A percentile compares a stretch with the other conserved stretches of the same genome.
These are phyloP conservation scores for Lachancea lanzarotensis DNA, from an alignment of 805 yeast species.

Conservation along the genomic window DNA sequence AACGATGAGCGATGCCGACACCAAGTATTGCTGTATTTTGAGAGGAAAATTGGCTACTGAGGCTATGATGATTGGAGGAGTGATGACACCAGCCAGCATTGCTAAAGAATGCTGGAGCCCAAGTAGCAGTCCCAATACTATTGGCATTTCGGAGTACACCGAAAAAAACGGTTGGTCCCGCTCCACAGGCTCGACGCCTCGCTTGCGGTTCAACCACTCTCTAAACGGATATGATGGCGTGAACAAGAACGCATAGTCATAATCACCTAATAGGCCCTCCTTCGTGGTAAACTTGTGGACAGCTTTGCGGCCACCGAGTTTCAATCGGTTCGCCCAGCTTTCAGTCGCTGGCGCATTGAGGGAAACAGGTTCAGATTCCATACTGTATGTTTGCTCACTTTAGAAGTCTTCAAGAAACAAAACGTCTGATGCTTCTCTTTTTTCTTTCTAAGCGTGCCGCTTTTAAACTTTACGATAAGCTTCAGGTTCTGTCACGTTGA, in stretches of 20 bases:
- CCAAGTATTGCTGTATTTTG: conserved; percentile 51
- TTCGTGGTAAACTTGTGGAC: conserved; percentile 53
- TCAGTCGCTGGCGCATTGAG: conserved; percentile 2
- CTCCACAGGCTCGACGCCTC: conserved; percentile 37
- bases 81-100: conserved; percentile 85
- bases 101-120: conserved; percentile 87
- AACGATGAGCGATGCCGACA: conserved; percentile 64
- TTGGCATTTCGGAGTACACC: conserved; percentile 70
- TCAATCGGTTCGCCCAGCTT: neutral
- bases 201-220: conserved; percentile 21
- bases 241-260: conserved; percentile 74
- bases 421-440: neutral
- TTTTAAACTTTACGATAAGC: neutral
- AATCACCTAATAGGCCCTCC: conserved; percentile 82
- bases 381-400: neutral
- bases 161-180: conserved; percentile 72
- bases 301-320: conserved; percentile 12
- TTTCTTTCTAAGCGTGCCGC: neutral
- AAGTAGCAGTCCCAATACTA: conserved; percentile 65
- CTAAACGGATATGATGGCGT: conserved; percentile 72
- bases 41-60: conserved; percentile 51
- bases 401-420: neutral
- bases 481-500: neutral
- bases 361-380: conserved; percentile 3
- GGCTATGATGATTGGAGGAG: conserved; percentile 76